Evolutionary conservation across 1,284 basidiomycete species (phyloP), one percentile per base, ranked within the genome.

Genomic region (Kwoniella shivajii): DNA sequence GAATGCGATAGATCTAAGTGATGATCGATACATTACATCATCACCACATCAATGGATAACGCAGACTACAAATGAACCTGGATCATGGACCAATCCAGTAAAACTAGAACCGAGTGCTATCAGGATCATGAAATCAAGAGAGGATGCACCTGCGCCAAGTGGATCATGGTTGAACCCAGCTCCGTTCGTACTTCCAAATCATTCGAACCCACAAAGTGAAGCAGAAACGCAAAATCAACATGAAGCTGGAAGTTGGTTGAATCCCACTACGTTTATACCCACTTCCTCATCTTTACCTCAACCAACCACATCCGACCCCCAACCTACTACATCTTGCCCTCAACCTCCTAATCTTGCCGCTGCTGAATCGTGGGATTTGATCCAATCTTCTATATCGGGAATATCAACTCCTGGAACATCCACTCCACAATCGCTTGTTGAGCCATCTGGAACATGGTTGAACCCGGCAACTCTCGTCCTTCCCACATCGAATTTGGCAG

Each of bases 91-190:
- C 10, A 52, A 52, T 33, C 50, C 50, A 10, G 29, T 30, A 6
- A 14, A 18, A 4, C 24, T 26, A n/a, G 48, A 50, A 29, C 50
- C 50, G 11, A 20, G 10, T 11, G 20, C 18, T 6, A 10, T 18
- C 29, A 43, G 13, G 20, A 20, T 9, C 9, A 24, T 7, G 13
- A 42, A 42, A 24, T 24, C 41, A 10, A 27, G 16, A 11, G 13
- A 13, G 22, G 16, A 14, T 11, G 6, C 26, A 47, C 18, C 4
- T 18, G 33, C 43, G 7, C 33, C 33, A 10, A 20, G 16, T 18
- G 51, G 53, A 54, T 54, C 53, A 41, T 54, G 53, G 53, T 33
- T 47, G 30, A 54, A 54, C 26, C 53, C 53, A 13, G 45, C 38
- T 22, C 10, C 43, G 22, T 36, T 39, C 31, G 44, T 41, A 11